phyloP scores from a whole-genome alignment of 2,329 filamentous ascomycete species.

The Colletotrichum eleusines region DNA sequence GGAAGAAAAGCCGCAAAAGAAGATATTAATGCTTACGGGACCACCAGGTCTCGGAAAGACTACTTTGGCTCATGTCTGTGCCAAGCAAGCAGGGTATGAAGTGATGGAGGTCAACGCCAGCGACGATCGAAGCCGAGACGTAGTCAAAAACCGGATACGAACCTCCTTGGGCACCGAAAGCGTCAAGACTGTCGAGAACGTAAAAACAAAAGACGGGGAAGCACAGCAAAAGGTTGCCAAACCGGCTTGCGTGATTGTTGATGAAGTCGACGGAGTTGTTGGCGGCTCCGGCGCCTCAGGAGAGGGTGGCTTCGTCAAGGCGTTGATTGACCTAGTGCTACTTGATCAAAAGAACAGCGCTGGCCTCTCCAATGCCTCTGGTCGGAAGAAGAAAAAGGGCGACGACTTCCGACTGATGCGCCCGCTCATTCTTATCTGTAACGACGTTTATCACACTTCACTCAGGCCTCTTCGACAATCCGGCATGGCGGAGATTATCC shows the following conservation, averaged over 20 bases:
- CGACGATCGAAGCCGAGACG: slow-evolving; percentile 89
- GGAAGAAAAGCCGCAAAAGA: slow-evolving; percentile 82
- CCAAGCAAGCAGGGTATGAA: slow-evolving; percentile 94
- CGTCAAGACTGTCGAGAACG: slow-evolving; percentile 80
- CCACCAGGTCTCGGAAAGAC: slow-evolving; percentile 96
- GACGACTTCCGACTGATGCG: slow-evolving; percentile 90
- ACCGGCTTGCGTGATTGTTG: slow-evolving; percentile 93
- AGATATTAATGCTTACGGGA: slow-evolving; percentile 90
- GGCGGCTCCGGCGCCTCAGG: slow-evolving; percentile 80
- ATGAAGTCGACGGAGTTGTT: slow-evolving; percentile 96
- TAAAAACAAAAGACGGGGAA: slow-evolving; percentile 62
- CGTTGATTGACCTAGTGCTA: slow-evolving; percentile 88
- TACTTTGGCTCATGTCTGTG: slow-evolving; percentile 95
- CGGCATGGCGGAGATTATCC: slow-evolving; percentile 86
- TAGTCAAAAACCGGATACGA: slow-evolving; percentile 90
- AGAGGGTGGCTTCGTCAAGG: slow-evolving; percentile 95
- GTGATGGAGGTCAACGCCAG: slow-evolving; percentile 98
- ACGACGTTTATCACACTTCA: slow-evolving; percentile 94
- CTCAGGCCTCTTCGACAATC: slow-evolving; percentile 89
- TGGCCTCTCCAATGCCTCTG: slow-evolving; percentile 47
- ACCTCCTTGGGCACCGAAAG: slow-evolving; percentile 95
- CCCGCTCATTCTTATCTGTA: slow-evolving; percentile 94
- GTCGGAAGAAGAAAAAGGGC: slow-evolving; percentile 75
- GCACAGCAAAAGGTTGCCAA: slow-evolving; percentile 77
- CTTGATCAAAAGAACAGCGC: slow-evolving; percentile 83